Percentiles rank a stretch among this genome's conserved stretches.
phyloP scores from a whole-genome alignment of 2,329 filamentous ascomycete genomes.

The Botryotinia calthae region DNA sequence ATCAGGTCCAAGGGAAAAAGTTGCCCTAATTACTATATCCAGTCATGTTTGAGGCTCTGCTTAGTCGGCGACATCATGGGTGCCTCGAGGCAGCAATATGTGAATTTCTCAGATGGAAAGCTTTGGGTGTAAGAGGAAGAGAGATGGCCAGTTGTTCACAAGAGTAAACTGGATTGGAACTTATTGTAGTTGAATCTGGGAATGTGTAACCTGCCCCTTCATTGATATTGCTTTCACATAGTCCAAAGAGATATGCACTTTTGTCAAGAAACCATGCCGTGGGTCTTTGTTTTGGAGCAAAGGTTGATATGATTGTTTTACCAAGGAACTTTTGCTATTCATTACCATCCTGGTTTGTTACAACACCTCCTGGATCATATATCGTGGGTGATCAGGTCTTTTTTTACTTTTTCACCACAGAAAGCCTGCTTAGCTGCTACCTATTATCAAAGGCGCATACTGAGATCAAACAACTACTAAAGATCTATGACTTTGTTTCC shows the following conservation, averaged over 20 bases:
- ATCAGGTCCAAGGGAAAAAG: not conserved
- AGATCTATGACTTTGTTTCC: not conserved
- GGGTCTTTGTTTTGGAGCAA: not conserved
- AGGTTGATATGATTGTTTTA: not conserved
- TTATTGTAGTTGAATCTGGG: not conserved
- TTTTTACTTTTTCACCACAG: not conserved
- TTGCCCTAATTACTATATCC: not conserved
- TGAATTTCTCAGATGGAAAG: not conserved
- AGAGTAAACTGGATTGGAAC: not conserved
- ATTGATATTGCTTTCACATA: not conserved
- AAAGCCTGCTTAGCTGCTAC: not conserved
- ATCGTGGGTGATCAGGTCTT: not conserved
- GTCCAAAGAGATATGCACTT: not conserved
- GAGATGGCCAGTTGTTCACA: not conserved
- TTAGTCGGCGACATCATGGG: not conserved
- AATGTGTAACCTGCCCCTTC: not conserved
- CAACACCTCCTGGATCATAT: not conserved
- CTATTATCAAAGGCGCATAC: not conserved
- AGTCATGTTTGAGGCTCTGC: not conserved
- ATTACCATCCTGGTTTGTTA: not conserved
- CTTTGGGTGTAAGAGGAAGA: not conserved
- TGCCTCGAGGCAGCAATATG: not conserved
- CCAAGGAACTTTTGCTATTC: not conserved
- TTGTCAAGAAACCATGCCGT: not conserved
- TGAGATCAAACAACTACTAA: too few relatives aligned